Conservation (phyloP, 805 yeast genomes). For the Yamadazyma nakazawae region DNA sequence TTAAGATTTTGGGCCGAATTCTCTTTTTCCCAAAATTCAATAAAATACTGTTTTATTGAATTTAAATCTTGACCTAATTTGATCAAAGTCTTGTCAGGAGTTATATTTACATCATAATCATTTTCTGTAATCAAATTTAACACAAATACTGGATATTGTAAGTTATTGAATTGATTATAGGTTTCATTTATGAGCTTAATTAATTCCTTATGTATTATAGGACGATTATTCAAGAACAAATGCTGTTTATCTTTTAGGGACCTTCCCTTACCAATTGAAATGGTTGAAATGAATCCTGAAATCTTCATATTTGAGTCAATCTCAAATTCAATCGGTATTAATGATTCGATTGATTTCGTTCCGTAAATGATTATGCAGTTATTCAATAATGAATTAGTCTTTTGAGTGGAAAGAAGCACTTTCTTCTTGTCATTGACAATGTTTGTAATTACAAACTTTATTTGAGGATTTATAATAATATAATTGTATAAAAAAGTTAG, state of each 20-base stretch:
- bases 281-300: conserved; percentile 68
- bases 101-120: conserved; percentile 76
- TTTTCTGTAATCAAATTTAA: conserved; percentile 56
- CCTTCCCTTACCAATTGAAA: conserved; percentile 70
- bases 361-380: conserved; percentile 74
- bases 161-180: conserved; percentile 65
- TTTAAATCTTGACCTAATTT: conserved; percentile 48
- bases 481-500: conserved; percentile 62
- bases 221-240: conserved; percentile 71
- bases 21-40: conserved; percentile 41
- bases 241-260: conserved; percentile 72
- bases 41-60: conserved; percentile 50
- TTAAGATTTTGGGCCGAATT: conserved; percentile 17
- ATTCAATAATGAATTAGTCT: conserved; percentile 35
- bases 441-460: conserved; percentile 59
- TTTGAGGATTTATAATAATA: conserved; percentile 54
- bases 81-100: conserved; percentile 79
- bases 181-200: conserved; percentile 65
- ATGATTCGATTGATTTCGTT: conserved; percentile 54
- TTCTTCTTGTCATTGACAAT: conserved; percentile 41
- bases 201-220: conserved; percentile 57
- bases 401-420: conserved; percentile 57
- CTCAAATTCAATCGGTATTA: conserved; percentile 47
- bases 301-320: conserved; percentile 32
- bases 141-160: conserved; percentile 71